Evolutionary conservation across 2,329 filamentous ascomycete species (phyloP), one percentile per base, ranked within the genome.

Genomic region (Ceratocystis cubensis): DNA sequence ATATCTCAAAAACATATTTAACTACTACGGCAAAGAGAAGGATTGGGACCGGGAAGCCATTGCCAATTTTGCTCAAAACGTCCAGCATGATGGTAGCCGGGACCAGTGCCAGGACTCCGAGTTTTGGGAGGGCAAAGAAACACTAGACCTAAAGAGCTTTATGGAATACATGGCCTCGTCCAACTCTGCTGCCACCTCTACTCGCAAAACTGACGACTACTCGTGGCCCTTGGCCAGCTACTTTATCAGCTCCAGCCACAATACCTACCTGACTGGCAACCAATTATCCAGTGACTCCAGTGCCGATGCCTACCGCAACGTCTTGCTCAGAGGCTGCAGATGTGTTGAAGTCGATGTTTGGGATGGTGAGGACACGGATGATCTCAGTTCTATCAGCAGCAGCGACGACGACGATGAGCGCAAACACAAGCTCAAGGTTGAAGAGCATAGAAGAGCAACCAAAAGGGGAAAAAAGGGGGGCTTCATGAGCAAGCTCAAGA

Each of bases 341-440:
- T 96, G 92, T 75, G 87, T 96, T 68, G 92, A 96, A 77, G 89
- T 96, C 68, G 92, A 96, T 73, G 95, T 94, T 71, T 96, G 92
- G 92, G 90, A 96, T 74, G 92, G 92, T 53, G 85, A 88, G 66
- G 87, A 91, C 72, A 91, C 72, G 72, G 88, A 75, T 82, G 88
- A 78, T 73, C 85, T 75, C 80, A 88, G 75, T 81, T 88, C 74
- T 78, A 83, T 72, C 7, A 78, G 75, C 65, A 76, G 75, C 64
- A 78, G 75, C 65, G 76, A 84, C 20, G 87, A 89, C 17, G 75
- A 78, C 56, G 72, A 73, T 63, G 70, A 73, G 5, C 71, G 73
- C 61, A 57, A 48, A 17, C 67, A 66, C 64, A 66, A 66, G 61
- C 61, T 66, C 20, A 50, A 46, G 13, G 67, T 66, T 5, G 50